Percentiles rank a stretch among this genome's conserved stretches.
Evolutionary conservation across 768 basidiomycete genomes (phyloP).

Genomic region (Crassisporium funariophilum): DNA sequence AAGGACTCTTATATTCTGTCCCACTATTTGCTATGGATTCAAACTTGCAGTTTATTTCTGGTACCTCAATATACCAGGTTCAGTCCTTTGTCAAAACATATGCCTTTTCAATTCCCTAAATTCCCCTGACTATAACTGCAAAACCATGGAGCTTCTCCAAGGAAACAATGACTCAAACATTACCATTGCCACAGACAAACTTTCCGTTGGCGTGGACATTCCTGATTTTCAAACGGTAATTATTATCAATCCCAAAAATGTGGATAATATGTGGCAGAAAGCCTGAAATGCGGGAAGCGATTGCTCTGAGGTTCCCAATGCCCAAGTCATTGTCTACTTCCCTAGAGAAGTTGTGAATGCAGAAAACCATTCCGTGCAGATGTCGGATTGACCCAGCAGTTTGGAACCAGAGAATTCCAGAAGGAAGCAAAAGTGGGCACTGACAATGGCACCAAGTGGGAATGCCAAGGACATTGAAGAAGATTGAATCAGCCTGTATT

Average conservation of each 20-base stretch:
- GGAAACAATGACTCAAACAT: slow-evolving; percentile 6
- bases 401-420: too few species aligned
- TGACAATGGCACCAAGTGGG: too few species aligned
- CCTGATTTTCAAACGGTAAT: slow-evolving; percentile 8
- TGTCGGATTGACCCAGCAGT: too few species aligned
- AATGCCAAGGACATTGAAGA: too few species aligned
- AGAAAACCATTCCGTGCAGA: too few species aligned
- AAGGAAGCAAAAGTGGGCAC: too few species aligned
- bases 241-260: slow-evolving; percentile 10
- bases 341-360: not conserved
- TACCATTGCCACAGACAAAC: slow-evolving; percentile 15
- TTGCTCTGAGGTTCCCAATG: not conserved
- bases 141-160: slow-evolving; percentile 2
- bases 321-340: slow-evolving; percentile 17
- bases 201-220: slow-evolving; percentile 15
- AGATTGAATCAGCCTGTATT: too few species aligned
- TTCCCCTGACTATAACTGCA: slow-evolving; percentile 1
- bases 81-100: slow-evolving; percentile 1
- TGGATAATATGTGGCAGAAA: slow-evolving; percentile 20
- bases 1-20: slow-evolving; percentile 6
- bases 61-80: slow-evolving; percentile 2
- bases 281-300: slow-evolving; percentile 17
- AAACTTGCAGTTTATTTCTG: slow-evolving; percentile 11
- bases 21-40: slow-evolving; percentile 5
- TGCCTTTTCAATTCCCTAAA: slow-evolving; percentile 8